Evolutionary conservation across 2,329 filamentous ascomycete genomes (phyloP), one percentile per base, ranked within the genome.

Genomic region (Venturia nashicola): DNA sequence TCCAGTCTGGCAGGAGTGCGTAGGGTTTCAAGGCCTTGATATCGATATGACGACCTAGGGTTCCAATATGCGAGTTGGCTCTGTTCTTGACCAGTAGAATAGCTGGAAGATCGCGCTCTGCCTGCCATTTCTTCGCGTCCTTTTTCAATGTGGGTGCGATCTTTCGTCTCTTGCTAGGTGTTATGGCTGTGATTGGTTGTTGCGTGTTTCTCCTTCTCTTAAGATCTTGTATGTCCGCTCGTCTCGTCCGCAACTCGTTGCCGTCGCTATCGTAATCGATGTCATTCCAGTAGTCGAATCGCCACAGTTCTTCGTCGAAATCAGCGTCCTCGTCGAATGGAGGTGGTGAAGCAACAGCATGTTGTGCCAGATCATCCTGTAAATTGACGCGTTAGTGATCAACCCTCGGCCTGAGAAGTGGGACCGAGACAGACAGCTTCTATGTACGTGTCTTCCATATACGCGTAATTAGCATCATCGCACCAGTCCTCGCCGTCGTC

Each of bases 361-460:
- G 76, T 67, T 80, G 78, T 63, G 78, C 79, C 16, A 81, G 76
- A 65, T 80, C 79, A 66, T 81, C 79, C 73, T 79, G 71, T 5
- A 67, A 4, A 51, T 66, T 18, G 43, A 39, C 14, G 3, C 11
- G 20, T 62, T 40, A 63, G 54, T 42, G 48, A 44, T 42, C 34
- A n/a, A 36, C 36, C n/a, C 42, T 44, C 23, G 40, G 27, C 44
- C 27, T 43, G 18, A 2, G 39, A n/a, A 61, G 57, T 32, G 36
- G 16, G 27, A 46, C 5, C 1, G 2, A 23, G n/a, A 61, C 54
- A 23, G 61, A 61, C 62, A 16, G 63, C 63, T 46, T 59, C 42
- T 6, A 54, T 55, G 46, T 63, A 65, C 16, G 59, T 62, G 60
- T 65, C 63, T 48, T 65, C 63, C 40, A 65, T 57, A 34, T 65